phyloP scores from a whole-genome alignment of 495 filamentous ascomycete species.

The Xylaria sp. region DNA sequence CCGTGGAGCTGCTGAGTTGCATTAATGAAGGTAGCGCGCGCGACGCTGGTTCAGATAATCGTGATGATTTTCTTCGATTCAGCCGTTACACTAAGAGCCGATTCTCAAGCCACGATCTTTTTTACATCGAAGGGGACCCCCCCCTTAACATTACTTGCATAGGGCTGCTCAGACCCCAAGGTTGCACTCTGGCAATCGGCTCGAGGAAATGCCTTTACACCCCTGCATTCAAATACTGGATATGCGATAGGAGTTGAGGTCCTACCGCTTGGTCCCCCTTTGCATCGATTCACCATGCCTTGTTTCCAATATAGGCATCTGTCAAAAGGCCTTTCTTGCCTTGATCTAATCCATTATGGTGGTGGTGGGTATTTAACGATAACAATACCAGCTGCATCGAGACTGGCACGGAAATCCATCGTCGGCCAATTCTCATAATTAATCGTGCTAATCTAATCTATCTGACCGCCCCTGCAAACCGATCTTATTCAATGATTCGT shows the following conservation, averaged over 20 bases:
- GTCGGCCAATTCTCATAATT: background rate
- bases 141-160: constrained; percentile 18
- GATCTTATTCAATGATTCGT: background rate
- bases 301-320: background rate
- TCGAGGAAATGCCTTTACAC: background rate
- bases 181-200: background rate
- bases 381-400: background rate
- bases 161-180: constrained; percentile 5
- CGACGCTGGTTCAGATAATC: background rate
- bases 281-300: background rate
- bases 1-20: constrained; percentile 13
- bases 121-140: background rate
- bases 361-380: background rate
- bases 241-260: background rate
- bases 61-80: background rate
- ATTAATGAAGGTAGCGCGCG: background rate
- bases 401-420: background rate
- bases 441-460: background rate
- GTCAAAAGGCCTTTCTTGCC: background rate
- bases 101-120: constrained; percentile 21
- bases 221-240: constrained; percentile 5
- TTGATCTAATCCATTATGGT: background rate
- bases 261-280: background rate
- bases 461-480: background rate
- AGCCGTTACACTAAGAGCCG: constrained; percentile 10